Conservation (phyloP, 257 asterid species). For the Orobanche coerulescens region DNA sequence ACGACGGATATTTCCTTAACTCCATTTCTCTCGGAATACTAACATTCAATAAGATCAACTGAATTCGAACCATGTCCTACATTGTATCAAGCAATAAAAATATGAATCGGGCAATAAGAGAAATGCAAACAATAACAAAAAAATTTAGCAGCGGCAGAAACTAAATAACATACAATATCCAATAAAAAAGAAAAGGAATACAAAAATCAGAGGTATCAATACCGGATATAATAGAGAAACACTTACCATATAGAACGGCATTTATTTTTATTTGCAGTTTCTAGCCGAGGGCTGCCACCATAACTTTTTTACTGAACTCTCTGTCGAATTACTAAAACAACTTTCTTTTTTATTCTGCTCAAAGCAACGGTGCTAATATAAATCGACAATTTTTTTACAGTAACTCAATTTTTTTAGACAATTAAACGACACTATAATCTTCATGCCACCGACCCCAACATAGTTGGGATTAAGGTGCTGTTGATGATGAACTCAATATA, state of each 20-base stretch:
- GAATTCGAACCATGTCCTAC: constrained; percentile 3
- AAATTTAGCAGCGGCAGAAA: not conserved
- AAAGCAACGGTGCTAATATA: not conserved
- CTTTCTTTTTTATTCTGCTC: not conserved
- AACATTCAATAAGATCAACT: not conserved
- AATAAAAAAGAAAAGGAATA: no score
- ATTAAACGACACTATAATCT: no score
- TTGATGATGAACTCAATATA: no score
- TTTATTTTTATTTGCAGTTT: no score
- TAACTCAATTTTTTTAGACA: no score
- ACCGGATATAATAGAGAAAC: no score
- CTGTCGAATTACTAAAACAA: not conserved
- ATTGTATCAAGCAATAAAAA: not conserved
- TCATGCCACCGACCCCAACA: no score
- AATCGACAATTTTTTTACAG: no score
- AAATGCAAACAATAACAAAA: not conserved
- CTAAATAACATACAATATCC: not conserved
- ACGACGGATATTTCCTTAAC: not conserved
- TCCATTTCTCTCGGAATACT: not conserved
- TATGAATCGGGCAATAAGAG: not conserved
- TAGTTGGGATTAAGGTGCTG: no score
- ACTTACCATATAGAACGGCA: not conserved
- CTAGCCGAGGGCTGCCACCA: no score
- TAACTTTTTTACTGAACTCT: not conserved
- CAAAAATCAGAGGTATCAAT: no score